Conservation (phyloP, 352 stramenopile species). For the Pythium aquatile region DNA sequence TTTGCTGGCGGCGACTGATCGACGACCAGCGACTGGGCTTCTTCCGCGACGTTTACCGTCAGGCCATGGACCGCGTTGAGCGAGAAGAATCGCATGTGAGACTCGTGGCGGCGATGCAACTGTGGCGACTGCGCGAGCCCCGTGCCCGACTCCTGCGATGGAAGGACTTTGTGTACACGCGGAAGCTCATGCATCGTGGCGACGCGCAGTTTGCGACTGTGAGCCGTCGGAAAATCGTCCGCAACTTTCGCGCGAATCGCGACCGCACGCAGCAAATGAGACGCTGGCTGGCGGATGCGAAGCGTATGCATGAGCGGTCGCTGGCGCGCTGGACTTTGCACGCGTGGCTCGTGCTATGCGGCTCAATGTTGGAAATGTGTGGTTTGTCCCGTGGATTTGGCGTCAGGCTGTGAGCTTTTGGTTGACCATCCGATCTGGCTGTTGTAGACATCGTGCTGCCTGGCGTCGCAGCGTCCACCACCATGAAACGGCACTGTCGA, state of each 20-base stretch:
- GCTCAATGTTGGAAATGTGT: conserved; percentile 49
- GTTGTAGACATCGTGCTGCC: conserved; percentile 37
- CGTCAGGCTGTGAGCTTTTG: background rate
- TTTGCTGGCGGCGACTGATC: conserved; percentile 54
- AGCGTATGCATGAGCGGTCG: conserved; percentile 20
- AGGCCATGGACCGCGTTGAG: conserved; percentile 38
- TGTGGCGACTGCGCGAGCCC: conserved; percentile 53
- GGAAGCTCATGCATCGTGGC: conserved; percentile 31
- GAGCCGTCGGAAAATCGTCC: conserved; percentile 29
- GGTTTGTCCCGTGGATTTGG: background rate
- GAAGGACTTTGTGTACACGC: conserved; percentile 41
- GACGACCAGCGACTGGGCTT: conserved; percentile 58
- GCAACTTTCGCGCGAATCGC: conserved; percentile 25
- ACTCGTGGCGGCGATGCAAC: conserved; percentile 33
- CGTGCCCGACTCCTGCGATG: conserved; percentile 41
- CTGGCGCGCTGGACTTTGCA: conserved; percentile 36
- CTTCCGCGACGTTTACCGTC: conserved; percentile 46
- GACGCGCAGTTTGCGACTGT: conserved; percentile 31
- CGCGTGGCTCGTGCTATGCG: conserved; percentile 40
- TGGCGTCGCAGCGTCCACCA: conserved; percentile 34
- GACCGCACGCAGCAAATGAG: conserved; percentile 30
- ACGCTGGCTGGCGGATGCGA: conserved; percentile 20
- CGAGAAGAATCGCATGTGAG: conserved; percentile 35
- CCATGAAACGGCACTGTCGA: conserved; percentile 2
- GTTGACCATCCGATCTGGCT: background rate